phyloP scores from a whole-genome alignment of 495 filamentous ascomycete species.

The Collariella sp. region DNA sequence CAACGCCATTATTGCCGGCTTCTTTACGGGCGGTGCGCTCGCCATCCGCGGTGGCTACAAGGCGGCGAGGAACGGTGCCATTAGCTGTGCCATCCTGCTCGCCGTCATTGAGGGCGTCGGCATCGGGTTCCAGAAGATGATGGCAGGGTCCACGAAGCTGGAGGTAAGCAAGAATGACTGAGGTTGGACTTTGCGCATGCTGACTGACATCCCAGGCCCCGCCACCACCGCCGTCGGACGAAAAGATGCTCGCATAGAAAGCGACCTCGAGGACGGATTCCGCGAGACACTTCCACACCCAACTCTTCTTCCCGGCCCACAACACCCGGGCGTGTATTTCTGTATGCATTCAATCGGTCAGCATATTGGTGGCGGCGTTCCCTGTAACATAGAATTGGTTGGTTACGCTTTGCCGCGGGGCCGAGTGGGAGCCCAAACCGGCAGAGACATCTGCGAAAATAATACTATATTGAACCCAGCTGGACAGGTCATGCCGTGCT shows the following conservation, averaged over 20 bases:
- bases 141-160: constrained; percentile 82
- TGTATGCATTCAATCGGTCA: constrained; percentile 30
- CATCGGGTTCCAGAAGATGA: constrained; percentile 93
- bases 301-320: constrained; percentile 31
- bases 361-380: constrained; percentile 29
- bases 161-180: constrained; percentile 48
- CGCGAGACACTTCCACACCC: constrained; percentile 20
- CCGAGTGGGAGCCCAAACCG: constrained; percentile 12
- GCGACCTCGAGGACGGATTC: neutral
- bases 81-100: constrained; percentile 86
- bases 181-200: neutral
- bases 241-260: constrained; percentile 32
- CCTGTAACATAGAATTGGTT: constrained; percentile 36
- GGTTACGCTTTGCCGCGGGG: constrained; percentile 18
- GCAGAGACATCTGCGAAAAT: constrained; percentile 19
- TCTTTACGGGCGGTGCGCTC: constrained; percentile 90
- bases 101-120: constrained; percentile 97
- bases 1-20: constrained; percentile 92
- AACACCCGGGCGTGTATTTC: constrained; percentile 25
- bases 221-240: constrained; percentile 29
- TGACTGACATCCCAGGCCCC: constrained; percentile 23
- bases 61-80: constrained; percentile 86
- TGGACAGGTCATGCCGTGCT: too few relatives aligned
- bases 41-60: constrained; percentile 83
- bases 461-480: constrained; percentile 19